Conservation (phyloP, 1,139 yeast species). For the Chernovozyma aurita region DNA sequence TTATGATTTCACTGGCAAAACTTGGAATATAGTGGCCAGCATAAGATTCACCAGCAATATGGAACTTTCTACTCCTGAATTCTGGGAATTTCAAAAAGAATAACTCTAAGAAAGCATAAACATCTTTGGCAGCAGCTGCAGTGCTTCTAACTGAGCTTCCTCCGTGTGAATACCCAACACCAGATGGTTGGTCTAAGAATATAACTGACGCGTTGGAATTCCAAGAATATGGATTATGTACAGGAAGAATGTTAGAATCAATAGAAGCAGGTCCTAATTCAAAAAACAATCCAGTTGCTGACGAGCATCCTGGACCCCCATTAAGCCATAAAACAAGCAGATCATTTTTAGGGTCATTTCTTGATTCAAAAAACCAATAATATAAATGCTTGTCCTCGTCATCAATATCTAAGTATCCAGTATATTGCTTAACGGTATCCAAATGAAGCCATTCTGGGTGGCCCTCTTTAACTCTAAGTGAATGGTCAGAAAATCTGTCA, state of each 20-base stretch:
- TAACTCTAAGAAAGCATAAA: slow-evolving; percentile 57
- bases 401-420: slow-evolving; percentile 48
- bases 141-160: slow-evolving; percentile 38
- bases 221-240: slow-evolving; percentile 64
- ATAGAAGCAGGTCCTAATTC: slow-evolving; percentile 65
- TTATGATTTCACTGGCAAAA: slow-evolving; percentile 59
- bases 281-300: slow-evolving; percentile 61
- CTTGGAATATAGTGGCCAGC: slow-evolving; percentile 73
- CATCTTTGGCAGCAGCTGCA: slow-evolving; percentile 61
- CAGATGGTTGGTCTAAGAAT: slow-evolving; percentile 71
- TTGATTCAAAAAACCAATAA: slow-evolving; percentile 68
- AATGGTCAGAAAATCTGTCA: slow-evolving; percentile 16
- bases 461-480: slow-evolving; percentile 23
- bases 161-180: slow-evolving; percentile 61
- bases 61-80: slow-evolving; percentile 47
- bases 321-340: slow-evolving; percentile 69
- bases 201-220: slow-evolving; percentile 65
- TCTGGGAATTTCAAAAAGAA: slow-evolving; percentile 61
- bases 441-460: slow-evolving; percentile 29
- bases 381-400: slow-evolving; percentile 57
- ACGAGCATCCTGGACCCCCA: slow-evolving; percentile 77
- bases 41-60: slow-evolving; percentile 70
- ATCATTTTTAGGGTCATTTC: slow-evolving; percentile 61
- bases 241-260: slow-evolving; percentile 45
- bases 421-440: slow-evolving; percentile 45